Conservation (phyloP, 768 basidiomycete species). For the Chlorophyllum brunneum region DNA sequence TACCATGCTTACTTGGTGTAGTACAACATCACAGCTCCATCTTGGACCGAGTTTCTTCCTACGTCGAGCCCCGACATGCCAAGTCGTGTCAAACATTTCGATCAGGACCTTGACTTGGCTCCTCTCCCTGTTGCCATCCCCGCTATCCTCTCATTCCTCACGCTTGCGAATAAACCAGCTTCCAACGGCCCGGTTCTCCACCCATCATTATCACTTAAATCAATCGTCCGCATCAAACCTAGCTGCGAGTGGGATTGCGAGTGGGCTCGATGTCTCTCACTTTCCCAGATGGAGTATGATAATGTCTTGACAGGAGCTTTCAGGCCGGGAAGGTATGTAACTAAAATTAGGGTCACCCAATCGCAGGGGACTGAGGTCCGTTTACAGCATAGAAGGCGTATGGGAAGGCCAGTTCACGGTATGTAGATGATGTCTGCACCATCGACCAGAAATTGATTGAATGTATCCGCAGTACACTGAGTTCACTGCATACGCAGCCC, state of each 20-base stretch:
- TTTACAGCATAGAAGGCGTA: constrained; percentile 58
- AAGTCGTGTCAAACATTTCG: constrained; percentile 37
- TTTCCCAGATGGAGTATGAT: constrained; percentile 27
- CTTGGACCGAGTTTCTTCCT: constrained; percentile 53
- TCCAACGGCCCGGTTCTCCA: constrained; percentile 32
- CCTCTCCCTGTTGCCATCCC: constrained; percentile 65
- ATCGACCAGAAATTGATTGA: too few relatives aligned
- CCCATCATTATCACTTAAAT: constrained; percentile 20
- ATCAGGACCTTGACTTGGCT: constrained; percentile 38
- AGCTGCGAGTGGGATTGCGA: constrained; percentile 63
- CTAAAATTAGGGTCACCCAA: neutral
- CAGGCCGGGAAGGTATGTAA: constrained; percentile 49
- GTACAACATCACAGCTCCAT: constrained; percentile 57
- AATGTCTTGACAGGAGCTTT: constrained; percentile 44
- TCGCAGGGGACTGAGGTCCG: neutral
- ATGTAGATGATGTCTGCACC: neutral
- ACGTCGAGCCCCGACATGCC: constrained; percentile 17
- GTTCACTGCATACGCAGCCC: constrained; percentile 77
- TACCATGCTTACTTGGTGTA: constrained; percentile 24
- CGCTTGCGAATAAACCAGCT: constrained; percentile 40
- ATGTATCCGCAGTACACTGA: constrained; percentile 60
- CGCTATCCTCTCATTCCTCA: constrained; percentile 69
- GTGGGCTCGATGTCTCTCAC: constrained; percentile 55
- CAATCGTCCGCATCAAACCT: neutral
- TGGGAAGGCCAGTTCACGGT: constrained; percentile 84